A percentile compares a stretch with the other conserved stretches of the same genome.
Evolutionary conservation across 306 rosid species (phyloP).

Genomic region (Canavalia ensiformis): DNA sequence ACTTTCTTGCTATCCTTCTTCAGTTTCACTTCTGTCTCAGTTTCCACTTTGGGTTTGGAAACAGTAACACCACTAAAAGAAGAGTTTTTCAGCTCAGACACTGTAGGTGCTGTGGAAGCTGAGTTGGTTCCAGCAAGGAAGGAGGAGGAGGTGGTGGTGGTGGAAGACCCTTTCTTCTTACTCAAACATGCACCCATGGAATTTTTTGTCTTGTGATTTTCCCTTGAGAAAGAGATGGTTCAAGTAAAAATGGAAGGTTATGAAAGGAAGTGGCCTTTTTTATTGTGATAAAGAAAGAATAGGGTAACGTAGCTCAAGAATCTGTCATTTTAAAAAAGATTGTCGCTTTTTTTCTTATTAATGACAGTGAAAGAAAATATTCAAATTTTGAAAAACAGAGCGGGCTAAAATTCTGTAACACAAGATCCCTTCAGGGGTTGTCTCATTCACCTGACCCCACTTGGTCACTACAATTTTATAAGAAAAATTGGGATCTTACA

Average conservation of each 20-base stretch:
- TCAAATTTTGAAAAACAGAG: constrained; percentile 63
- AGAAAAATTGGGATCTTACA: neutral
- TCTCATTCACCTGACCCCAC: constrained; percentile 44
- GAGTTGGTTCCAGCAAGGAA: constrained; percentile 43
- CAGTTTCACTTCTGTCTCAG: constrained; percentile 43
- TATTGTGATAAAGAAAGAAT: neutral
- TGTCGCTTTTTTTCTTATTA: constrained; percentile 27
- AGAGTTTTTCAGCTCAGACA: constrained; percentile 39
- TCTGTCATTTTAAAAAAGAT: constrained; percentile 50
- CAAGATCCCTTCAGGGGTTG: constrained; percentile 45
- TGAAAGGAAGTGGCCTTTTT: neutral
- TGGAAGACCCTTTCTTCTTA: constrained; percentile 67
- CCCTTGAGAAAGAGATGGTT: constrained; percentile 7
- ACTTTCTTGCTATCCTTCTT: constrained; percentile 42
- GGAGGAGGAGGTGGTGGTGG: neutral
- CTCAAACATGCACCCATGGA: constrained; percentile 93
- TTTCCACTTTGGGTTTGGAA: constrained; percentile 46
- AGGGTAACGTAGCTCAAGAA: constrained; percentile 50
- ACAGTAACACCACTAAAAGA: constrained; percentile 4
- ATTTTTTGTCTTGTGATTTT: constrained; percentile 13
- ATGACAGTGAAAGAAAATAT: constrained; percentile 35
- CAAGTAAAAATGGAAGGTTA: neutral
- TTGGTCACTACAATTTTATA: neutral
- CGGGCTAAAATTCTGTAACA: constrained; percentile 41
- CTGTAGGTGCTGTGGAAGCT: constrained; percentile 45